Percentiles rank a stretch among this genome's conserved stretches.
These are phyloP conservation scores for Nothophaeocryptopus gaeumannii DNA, from an alignment of 2,329 filamentous ascomycete species.

Conservation along the genomic window DNA sequence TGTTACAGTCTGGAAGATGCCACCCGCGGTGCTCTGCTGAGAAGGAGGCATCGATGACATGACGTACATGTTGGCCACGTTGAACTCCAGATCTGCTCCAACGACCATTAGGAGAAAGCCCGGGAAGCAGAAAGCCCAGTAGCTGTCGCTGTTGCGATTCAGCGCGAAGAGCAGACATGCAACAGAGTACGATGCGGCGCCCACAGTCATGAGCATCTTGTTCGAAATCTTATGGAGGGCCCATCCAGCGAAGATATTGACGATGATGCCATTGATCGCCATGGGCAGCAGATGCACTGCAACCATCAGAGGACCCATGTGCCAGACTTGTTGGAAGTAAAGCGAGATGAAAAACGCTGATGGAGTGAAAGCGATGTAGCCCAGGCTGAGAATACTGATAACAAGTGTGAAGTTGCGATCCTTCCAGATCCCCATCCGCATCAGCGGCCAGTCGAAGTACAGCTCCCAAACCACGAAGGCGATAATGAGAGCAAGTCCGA, in stretches of 20 bases:
- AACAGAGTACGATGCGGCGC: constrained; percentile 44
- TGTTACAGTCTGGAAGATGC: constrained; percentile 66
- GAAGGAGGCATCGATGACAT: constrained; percentile 61
- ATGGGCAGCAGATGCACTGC: constrained; percentile 65
- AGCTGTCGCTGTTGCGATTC: constrained; percentile 54
- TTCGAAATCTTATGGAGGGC: constrained; percentile 64
- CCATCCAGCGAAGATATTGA: constrained; percentile 61
- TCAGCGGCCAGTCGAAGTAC: constrained; percentile 45
- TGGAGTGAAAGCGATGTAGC: constrained; percentile 58
- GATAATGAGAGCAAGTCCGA: constrained; percentile 57
- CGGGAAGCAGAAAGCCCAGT: constrained; percentile 66
- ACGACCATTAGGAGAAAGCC: constrained; percentile 59
- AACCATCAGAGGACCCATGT: constrained; percentile 55
- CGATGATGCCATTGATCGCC: constrained; percentile 60
- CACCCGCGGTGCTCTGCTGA: constrained; percentile 65
- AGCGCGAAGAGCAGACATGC: constrained; percentile 57
- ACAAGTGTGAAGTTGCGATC: constrained; percentile 65
- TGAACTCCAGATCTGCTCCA: constrained; percentile 68
- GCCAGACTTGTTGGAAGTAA: constrained; percentile 59
- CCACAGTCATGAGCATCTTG: constrained; percentile 58
- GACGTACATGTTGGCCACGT: constrained; percentile 71
- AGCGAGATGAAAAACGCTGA: constrained; percentile 52
- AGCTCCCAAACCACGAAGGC: constrained; percentile 64
- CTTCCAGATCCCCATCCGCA: constrained; percentile 57
- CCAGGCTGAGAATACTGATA: constrained; percentile 56